Evolutionary conservation across 2,329 filamentous ascomycete species (phyloP), one percentile per base, ranked within the genome.

Genomic region (Malbranchea zuffiana): DNA sequence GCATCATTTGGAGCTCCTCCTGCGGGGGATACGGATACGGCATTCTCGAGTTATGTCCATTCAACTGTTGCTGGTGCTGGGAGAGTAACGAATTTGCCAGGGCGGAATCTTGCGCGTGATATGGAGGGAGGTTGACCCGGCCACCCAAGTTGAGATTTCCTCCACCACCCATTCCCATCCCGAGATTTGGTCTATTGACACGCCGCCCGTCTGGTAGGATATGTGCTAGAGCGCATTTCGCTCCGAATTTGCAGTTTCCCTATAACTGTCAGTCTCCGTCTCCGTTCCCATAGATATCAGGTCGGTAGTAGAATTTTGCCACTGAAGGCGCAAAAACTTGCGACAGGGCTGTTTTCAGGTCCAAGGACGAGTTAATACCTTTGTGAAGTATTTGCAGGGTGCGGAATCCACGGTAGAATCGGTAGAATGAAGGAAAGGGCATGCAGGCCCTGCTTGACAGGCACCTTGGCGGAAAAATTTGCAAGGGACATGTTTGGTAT

Each of bases 201-300:
- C 88, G 77, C 51, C 85, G 79, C 42, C 90, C 90, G 61, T 96
- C 87, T 49, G 87, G 86, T 32, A 95, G 78, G 53, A 96, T 82
- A 62, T 98, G 90, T 47, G 92, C 84, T 55, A 96, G 84, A 54
- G 88, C 88, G 69, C 90, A 98, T 64, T 96, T 96, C 46, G 85
- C 82, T 44, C 90, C 90, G 59, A 96, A 98, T 62, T 96, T 96
- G 77, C 90, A 98, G 63, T 95, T 95, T 49, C 90, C 90, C 85
- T 95, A 51, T 36, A 40, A 20, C 36, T 31, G 36, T n/a, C 7
- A 28, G 24, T 8, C 5, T n/a, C n/a, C n/a, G n/a, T n/a, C n/a
- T n/a, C n/a, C n/a, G n/a, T n/a, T n/a, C n/a, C n/a, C n/a, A n/a
- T n/a, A n/a, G n/a, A n/a, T n/a, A n/a, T n/a, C 23, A n/a, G 23